Evolutionary conservation across 805 yeast species (phyloP).

Genomic region (Cyberlindnera mississippiensis): DNA sequence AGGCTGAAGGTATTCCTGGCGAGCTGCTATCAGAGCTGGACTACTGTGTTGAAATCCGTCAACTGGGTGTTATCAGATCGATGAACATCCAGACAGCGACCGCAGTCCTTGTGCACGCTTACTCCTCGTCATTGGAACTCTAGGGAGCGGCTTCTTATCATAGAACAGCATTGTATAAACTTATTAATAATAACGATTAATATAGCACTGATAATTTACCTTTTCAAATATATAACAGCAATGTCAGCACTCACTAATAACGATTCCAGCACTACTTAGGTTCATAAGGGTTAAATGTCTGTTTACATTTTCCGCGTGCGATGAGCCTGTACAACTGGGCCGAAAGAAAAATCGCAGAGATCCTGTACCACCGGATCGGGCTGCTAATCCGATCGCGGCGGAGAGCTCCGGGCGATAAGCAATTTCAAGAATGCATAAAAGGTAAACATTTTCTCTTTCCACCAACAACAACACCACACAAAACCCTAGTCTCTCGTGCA

Average conservation of each 20-base stretch:
- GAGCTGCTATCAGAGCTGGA: slow-evolving; percentile 77
- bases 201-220: neutral
- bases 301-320: neutral
- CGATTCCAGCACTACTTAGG: too few species aligned
- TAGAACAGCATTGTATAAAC: too few species aligned
- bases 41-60: slow-evolving; percentile 85
- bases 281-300: too few species aligned
- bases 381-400: too few species aligned
- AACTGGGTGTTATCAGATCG: slow-evolving; percentile 86
- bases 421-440: too few species aligned
- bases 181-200: neutral
- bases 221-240: too few species aligned
- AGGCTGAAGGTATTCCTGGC: slow-evolving; percentile 90
- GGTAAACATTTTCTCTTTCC: neutral
- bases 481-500: too few species aligned
- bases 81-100: slow-evolving; percentile 98
- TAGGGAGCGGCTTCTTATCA: neutral
- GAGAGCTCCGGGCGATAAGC: too few species aligned
- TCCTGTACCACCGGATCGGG: too few species aligned
- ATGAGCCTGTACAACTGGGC: neutral
- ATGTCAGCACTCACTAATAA: too few species aligned
- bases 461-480: neutral
- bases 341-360: neutral
- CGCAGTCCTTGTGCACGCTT: slow-evolving; percentile 90
- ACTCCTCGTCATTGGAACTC: slow-evolving; percentile 38